Base-by-base conservation (phyloP, 2,329 filamentous ascomycete species). In the Aaosphaeria arxii region DNA sequence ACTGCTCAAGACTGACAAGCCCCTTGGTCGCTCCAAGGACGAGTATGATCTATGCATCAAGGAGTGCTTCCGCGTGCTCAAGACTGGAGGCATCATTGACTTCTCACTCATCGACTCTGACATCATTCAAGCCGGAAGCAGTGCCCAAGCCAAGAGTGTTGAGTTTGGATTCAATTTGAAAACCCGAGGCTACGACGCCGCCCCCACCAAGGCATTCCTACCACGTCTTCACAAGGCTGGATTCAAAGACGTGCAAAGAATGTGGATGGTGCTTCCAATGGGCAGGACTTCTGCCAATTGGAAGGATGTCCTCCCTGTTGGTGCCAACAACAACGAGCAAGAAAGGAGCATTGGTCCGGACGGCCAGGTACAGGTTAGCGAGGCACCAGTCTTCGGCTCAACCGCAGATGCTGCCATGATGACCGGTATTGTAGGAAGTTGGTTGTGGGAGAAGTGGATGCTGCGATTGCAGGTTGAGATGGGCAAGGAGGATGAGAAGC, bases 381-480 rank as follows among this genome's bases (percentile, higher is more conserved):
- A 61, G 39, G 57, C 54, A 11, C 64, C 60, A 5, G 58, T 63
- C 6, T 62, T 58, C 41, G 70, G 69, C 29, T 67, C 65, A 4
- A 90, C 87, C 0, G 82, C 85, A 43, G 82, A 85, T 63, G 82
- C 86, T 11, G 88, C 89, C 1, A 84, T 82, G 58, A 77, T 96
- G 55, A 87, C 88, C 9, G 91, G 91, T 17, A 74, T 97, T 38
- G 83, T 92, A 1, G 94, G 90, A 4, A 86, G 87, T 29, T 94
- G 91, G 85, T 85, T 86, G 67, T 99, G 91, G 92, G 94, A 99
- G 79, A 88, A 89, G 68, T 99, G 94, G 94, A 81, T 97, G 69
- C 74, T 96, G 57, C 89, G 90, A 63, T 81, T 92, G 61, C 88
- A 94, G 74, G 82, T 86, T 73, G 91, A 96, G 76, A 94, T 89